Base-by-base conservation (phyloP, 164 flowering plant genomes). In the Kalanchoe fedtschenkoi region DNA sequence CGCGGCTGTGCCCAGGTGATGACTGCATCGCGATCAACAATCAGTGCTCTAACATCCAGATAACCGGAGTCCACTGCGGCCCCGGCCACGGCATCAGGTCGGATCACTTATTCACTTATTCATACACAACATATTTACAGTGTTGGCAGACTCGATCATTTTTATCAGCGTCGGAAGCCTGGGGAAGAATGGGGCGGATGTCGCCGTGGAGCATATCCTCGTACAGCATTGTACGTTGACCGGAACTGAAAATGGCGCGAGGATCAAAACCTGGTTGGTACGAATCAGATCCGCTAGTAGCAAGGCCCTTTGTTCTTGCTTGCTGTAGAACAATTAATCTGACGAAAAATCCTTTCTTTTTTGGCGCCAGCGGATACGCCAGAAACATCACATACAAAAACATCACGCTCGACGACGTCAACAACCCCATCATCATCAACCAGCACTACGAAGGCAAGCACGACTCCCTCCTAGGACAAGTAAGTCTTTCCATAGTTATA, bases 41-140 rank as follows among this genome's bases (percentile, higher is more conserved):
- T 10, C 75, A 70, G 9, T 32, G 73, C 13, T 74, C 77, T 0
- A 22, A 6, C 26, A 62, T 82, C 39, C 71, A 66, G 19, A 67
- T 82, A 14, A 70, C 65, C 22, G 9, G 59, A n/a, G 37, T 78
- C 13, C 24, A 30, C 0, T 82, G 86, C 33, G 82, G 86, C 0
- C 82, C 83, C 0, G 87, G 82, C 5, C 82, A 80, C 64, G 87
- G 87, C 0, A 78, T 83, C 39, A 80, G 84, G 87, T 80, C 22
- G 0, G 55, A 6, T 4, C 21, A 22, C 15, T 15, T 16, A 22
- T 38, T 33, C 7, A 38, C n/a, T n/a, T n/a, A n/a, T n/a, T n/a
- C n/a, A n/a, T n/a, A n/a, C n/a, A n/a, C n/a, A n/a, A n/a, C n/a
- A n/a, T n/a, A n/a, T n/a, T n/a, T n/a, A n/a, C n/a, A n/a, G n/a